phyloP scores from a whole-genome alignment of 129 eudicot genomes.

The Flaveria ramosissima region DNA sequence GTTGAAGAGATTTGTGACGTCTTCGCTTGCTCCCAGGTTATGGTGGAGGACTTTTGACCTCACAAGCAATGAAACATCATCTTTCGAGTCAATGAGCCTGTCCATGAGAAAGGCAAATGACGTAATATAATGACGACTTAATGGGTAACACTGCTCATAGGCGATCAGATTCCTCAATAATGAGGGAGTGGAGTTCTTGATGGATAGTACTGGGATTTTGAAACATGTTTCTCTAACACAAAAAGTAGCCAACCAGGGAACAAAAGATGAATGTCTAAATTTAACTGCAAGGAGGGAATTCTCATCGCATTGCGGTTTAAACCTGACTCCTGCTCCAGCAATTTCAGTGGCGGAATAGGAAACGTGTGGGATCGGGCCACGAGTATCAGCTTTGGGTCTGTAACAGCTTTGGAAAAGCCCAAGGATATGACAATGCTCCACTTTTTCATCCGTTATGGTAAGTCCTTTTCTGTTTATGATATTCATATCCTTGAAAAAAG shows the following conservation, averaged over 20 bases:
- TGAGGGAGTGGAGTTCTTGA: constrained; percentile 9
- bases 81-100: constrained; percentile 24
- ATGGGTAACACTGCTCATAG: constrained; percentile 31
- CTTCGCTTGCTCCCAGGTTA: constrained; percentile 20
- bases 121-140: constrained; percentile 17
- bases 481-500: too few relatives aligned
- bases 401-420: constrained; percentile 30
- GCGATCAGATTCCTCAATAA: constrained; percentile 32
- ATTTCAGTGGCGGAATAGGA: constrained; percentile 19
- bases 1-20: constrained; percentile 27
- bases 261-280: constrained; percentile 15
- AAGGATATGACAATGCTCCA: constrained; percentile 30
- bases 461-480: too few relatives aligned
- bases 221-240: not conserved
- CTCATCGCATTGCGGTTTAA: not conserved
- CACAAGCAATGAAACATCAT: constrained; percentile 27
- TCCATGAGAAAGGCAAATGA: constrained; percentile 35
- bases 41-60: constrained; percentile 28
- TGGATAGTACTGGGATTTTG: constrained; percentile 15
- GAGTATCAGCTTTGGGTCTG: not conserved
- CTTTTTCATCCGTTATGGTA: not conserved
- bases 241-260: not conserved
- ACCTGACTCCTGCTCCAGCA: constrained; percentile 25
- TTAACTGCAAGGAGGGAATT: constrained; percentile 16
- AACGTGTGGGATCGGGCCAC: constrained; percentile 9